Evolutionary conservation across 2,329 filamentous ascomycete species (phyloP), one percentile per base, ranked within the genome.

Genomic region (Leptographium wingfieldii): DNA sequence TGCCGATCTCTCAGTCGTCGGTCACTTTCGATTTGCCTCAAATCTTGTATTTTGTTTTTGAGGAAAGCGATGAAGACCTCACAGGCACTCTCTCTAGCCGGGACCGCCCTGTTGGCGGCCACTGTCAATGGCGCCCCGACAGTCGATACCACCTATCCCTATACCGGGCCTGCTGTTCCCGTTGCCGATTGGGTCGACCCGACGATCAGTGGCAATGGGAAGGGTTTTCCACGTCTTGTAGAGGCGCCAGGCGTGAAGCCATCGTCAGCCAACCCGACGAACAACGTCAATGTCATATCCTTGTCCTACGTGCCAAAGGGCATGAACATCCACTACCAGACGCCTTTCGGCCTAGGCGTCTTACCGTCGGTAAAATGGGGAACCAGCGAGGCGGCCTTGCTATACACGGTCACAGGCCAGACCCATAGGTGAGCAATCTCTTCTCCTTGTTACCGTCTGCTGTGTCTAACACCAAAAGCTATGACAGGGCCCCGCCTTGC

Each of bases 291-390:
- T 63, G 77, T 80, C 46, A 77, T 80, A 60, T 73, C 73, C 5
- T 63, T 78, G 60, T 71, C 77, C 1, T 80, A 78, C 61, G 62
- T 78, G 2, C 76, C 76, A 1, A 67, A 70, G 56, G 78, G 77
- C 40, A 75, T 80, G 66, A 78, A 77, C 65, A 73, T 80, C 59
- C 77, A 80, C 67, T 80, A 73, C 66, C 78, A 80, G 68, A 80
- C 78, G 0, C 76, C 78, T 0, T 80, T 80, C 63, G 77, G 78
- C 7, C 67, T 80, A n/a, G 75, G 73, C 16, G 66, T 65, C n/a
- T 63, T 68, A 5, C 77, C 78, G 0, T 67, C 70, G 1, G 69
- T 80, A 4, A 67, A 69, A 22, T 80, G 75, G 74, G 78, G 78
- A 12, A 69, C 65, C 38, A 62, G 63, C 59, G 66, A 70, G 1